Conservation (phyloP, 441 rosid genomes). For the Croton laevigatus region DNA sequence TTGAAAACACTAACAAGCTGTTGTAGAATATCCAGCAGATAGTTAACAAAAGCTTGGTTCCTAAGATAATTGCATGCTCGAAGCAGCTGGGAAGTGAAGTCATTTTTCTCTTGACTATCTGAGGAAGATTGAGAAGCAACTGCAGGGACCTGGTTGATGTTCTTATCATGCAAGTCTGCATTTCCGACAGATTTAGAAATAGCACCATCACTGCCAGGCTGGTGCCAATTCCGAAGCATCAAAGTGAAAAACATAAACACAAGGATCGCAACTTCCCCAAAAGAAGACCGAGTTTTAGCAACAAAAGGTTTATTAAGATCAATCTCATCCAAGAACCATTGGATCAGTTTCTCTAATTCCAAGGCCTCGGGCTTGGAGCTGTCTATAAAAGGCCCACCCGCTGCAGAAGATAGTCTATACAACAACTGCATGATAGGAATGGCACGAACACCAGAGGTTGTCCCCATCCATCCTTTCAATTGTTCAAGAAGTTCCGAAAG, state of each 20-base stretch:
- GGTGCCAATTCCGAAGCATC: slow-evolving; percentile 99
- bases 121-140: slow-evolving; percentile 56
- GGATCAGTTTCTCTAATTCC: slow-evolving; percentile 83
- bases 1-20: slow-evolving; percentile 92
- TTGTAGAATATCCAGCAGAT: slow-evolving; percentile 97
- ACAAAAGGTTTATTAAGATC: slow-evolving; percentile 73
- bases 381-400: slow-evolving; percentile 96
- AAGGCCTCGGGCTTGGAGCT: slow-evolving; percentile 81
- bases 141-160: slow-evolving; percentile 45
- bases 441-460: slow-evolving; percentile 85
- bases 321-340: slow-evolving; percentile 93
- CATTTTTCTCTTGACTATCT: slow-evolving; percentile 87
- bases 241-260: slow-evolving; percentile 99
- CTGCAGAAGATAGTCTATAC: slow-evolving; percentile 97
- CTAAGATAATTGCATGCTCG: slow-evolving; percentile 87
- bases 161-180: slow-evolving; percentile 66
- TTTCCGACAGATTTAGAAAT: slow-evolving; percentile 51
- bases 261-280: slow-evolving; percentile 94
- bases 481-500: slow-evolving; percentile 93
- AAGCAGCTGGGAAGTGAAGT: slow-evolving; percentile 81
- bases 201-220: slow-evolving; percentile 85
- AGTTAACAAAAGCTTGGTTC: slow-evolving; percentile 87
- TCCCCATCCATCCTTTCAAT: slow-evolving; percentile 97
- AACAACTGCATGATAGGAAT: slow-evolving; percentile 98
- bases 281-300: slow-evolving; percentile 68